Evolutionary conservation across 306 rosid species (phyloP), one percentile per base, ranked within the genome.

Genomic region (Phaseolus lunatus): DNA sequence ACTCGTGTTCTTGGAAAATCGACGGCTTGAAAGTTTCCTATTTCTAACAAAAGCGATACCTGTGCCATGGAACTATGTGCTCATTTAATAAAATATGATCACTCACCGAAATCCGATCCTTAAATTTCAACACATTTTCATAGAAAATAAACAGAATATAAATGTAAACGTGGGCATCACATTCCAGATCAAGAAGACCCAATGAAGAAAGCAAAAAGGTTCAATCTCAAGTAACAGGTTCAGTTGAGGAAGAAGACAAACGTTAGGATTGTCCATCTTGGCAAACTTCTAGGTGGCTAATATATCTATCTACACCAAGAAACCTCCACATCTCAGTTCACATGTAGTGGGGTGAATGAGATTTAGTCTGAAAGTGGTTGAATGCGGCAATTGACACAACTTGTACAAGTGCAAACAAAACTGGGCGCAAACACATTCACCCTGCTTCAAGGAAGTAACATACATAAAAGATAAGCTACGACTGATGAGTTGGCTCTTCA

Each of bases 371-470:
- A 20, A n/a, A 70, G 75, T 69, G 13, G 39, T 19, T 76, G 53
- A 31, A 24, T 35, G 18, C 3, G 24, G 12, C 64, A 23, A 35
- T 9, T n/a, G 27, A 39, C 70, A 44, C 53, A 33, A 26, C 59
- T 50, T 22, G 53, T 65, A 29, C 45, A 44, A 33, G 70, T 57
- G 11, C 78, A 72, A 80, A 48, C 37, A 58, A 58, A 26, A 72
- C 73, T 68, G 49, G 74, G 67, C 72, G 76, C 78, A 27, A 76
- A 16, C 62, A 33, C 78, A 75, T 44, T 72, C 75, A 73, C 44
- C 89, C 90, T 85, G 87, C 77, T 69, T 79, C 81, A 83, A 71
- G 73, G 58, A 56, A 83, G 31, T 47, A 37, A 59, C 41, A 27
- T n/a, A n/a, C 24, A 62, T 8, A 24, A 2, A 24, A 12, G 31